These are phyloP conservation scores for Candida quercuum DNA, from an alignment of 805 yeast genomes.

Conservation along the genomic window DNA sequence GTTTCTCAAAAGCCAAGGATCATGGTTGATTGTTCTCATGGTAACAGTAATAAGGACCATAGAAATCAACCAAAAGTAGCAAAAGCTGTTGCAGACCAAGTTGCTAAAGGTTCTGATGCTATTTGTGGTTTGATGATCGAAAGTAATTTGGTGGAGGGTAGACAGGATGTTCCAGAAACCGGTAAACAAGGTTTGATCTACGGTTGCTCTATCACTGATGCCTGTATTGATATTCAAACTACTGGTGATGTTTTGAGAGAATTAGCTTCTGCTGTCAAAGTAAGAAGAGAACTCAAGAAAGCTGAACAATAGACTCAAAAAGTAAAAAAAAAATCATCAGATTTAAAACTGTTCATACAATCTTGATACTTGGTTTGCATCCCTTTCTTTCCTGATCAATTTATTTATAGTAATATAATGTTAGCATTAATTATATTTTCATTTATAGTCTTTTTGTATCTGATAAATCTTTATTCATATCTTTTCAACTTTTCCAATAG, in stretches of 20 bases:
- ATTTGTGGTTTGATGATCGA: slow-evolving; percentile 97
- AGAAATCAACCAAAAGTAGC: slow-evolving; percentile 92
- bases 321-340: not conserved
- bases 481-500: not conserved
- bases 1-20: slow-evolving; percentile 48
- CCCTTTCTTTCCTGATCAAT: too few species aligned
- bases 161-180: slow-evolving; percentile 78
- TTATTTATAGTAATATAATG: too few species aligned
- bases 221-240: slow-evolving; percentile 87
- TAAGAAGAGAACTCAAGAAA: slow-evolving; percentile 49
- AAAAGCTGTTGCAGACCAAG: slow-evolving; percentile 69
- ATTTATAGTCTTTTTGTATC: too few species aligned
- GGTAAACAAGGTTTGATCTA: slow-evolving; percentile 76
- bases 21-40: slow-evolving; percentile 98
- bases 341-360: too few species aligned
- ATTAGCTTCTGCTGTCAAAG: slow-evolving; percentile 75
- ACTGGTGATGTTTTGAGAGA: slow-evolving; percentile 68
- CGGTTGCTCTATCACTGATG: slow-evolving; percentile 97
- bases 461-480: too few species aligned
- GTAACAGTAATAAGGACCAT: slow-evolving; percentile 88
- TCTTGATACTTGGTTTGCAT: too few species aligned
- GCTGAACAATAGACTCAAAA: not conserved
- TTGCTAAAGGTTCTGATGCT: slow-evolving; percentile 63
- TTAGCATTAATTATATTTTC: not conserved
- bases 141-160: slow-evolving; percentile 85